phyloP scores from a whole-genome alignment of 164 flowering plant species.

The Aristolochia fimbriata region DNA sequence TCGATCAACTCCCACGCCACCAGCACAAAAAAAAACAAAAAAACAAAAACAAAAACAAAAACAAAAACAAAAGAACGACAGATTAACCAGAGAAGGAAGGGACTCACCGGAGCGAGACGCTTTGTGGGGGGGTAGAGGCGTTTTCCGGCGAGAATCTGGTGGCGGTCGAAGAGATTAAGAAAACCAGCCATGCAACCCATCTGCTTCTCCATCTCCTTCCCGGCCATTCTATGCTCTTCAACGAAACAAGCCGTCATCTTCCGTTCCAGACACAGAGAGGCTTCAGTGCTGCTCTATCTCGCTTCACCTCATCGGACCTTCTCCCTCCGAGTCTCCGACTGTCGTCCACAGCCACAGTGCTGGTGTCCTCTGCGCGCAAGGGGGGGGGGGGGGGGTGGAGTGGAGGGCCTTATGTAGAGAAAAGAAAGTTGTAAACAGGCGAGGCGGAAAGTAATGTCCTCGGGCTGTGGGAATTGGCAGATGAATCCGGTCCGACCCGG shows the following conservation, averaged over 20 bases:
- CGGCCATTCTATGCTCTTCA: constrained; percentile 31
- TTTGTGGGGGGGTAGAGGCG: constrained; percentile 49
- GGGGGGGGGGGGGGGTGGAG: too few species aligned
- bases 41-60: not conserved
- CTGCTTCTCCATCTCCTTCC: constrained; percentile 73
- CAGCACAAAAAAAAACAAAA: not conserved
- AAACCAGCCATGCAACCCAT: constrained; percentile 98
- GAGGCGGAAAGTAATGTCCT: not conserved
- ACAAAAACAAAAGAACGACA: not conserved
- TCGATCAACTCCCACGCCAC: not conserved
- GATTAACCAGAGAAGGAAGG: too few species aligned
- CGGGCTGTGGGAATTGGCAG: constrained; percentile 1
- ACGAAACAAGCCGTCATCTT: constrained; percentile 35
- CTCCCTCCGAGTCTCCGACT: not conserved
- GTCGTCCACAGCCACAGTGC: not conserved
- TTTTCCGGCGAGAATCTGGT: constrained; percentile 56
- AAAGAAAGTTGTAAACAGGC: too few species aligned
- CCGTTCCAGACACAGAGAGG: constrained; percentile 15
- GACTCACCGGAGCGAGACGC: constrained; percentile 41
- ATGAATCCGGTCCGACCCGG: constrained; percentile 7
- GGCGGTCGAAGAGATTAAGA: constrained; percentile 79
- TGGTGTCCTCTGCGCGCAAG: too few species aligned
- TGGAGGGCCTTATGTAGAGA: not conserved
- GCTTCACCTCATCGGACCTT: constrained; percentile 3
- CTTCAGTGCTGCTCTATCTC: not conserved